A percentile compares a stretch with the other conserved stretches of the same genome.
Evolutionary conservation across 805 yeast genomes (phyloP).

Genomic region (Zygotorulaspora chibaensis): DNA sequence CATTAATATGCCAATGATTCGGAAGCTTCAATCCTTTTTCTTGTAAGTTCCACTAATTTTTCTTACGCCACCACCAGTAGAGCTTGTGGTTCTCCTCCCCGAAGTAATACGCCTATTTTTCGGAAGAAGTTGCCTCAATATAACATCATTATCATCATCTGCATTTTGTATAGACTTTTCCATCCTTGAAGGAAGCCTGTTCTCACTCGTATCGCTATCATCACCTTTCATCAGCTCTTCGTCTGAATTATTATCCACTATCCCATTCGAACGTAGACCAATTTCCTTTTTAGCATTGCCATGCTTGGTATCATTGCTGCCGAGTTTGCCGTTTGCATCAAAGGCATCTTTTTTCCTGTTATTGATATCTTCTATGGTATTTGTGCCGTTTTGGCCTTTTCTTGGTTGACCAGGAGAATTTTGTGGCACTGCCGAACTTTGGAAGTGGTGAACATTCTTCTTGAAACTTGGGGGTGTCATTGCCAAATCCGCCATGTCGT

Average conservation of each 20-base stretch:
- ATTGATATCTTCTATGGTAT: slow-evolving; percentile 34
- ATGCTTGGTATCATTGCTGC: slow-evolving; percentile 11
- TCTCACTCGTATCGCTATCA: slow-evolving; percentile 23
- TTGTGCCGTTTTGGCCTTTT: slow-evolving; percentile 43
- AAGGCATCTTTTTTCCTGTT: slow-evolving; percentile 11
- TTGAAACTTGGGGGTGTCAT: slow-evolving; percentile 37
- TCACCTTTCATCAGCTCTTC: slow-evolving; percentile 30
- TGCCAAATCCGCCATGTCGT: slow-evolving; percentile 21
- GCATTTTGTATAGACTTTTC: slow-evolving; percentile 10
- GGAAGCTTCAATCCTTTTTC: slow-evolving; percentile 13
- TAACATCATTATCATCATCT: slow-evolving; percentile 18
- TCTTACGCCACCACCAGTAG: slow-evolving; percentile 33
- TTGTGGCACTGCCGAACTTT: slow-evolving; percentile 57
- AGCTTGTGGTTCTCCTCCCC: slow-evolving; percentile 33
- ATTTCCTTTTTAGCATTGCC: slow-evolving; percentile 14
- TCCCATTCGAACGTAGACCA: slow-evolving; percentile 8
- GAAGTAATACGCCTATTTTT: slow-evolving; percentile 31
- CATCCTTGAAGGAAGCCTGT: slow-evolving; percentile 11
- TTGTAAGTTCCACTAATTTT: slow-evolving; percentile 34
- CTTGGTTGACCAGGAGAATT: slow-evolving; percentile 98
- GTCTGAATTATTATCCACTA: slow-evolving; percentile 23
- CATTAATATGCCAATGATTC: not conserved
- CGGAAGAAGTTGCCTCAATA: slow-evolving; percentile 30
- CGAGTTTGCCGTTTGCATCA: slow-evolving; percentile 15
- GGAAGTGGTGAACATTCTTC: slow-evolving; percentile 33